Evolutionary conservation across 225 moss, liverwort and hornwort genomes (phyloP), one percentile per base, ranked within the genome.

Genomic region (Sphagnum contortum): DNA sequence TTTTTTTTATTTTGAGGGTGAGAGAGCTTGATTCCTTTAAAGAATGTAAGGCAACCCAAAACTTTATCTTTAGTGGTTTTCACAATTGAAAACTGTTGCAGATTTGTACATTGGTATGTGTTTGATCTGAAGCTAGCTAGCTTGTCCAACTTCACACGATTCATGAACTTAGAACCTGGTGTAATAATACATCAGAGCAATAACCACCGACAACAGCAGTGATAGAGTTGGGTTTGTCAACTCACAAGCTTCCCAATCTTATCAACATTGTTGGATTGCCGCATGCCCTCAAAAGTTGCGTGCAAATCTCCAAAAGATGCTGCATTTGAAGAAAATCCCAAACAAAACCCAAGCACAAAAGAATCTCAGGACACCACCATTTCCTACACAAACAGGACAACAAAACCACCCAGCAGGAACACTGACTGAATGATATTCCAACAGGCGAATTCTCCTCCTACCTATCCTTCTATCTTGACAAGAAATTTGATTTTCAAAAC

Each of bases 231-330:
- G 52, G 6, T 52, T 9, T 52, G 52, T 9, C 2, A 29, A 61
- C 61, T 61, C 61, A 61, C 61, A 60, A 61, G 60, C 61, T 72
- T 76, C 11, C 67, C 64, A 50, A 76, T 66, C 64, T 73, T 76
- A 66, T 70, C 54, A 63, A 53, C 70, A 69, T 76, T 67, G 29
- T 64, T 64, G 57, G 66, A 13, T 70, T 67, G 79, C 67, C 70
- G 66, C 56, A 73, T 75, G 57, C 79, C 72, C 45, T 80, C 79
- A 53, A 73, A 75, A 13, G 67, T 12, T 3, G 69, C 12, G 65
- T 64, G 73, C 67, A 73, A 57, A 53, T 67, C 61, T 11, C 73
- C 67, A 64, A 73, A 65, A 45, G 64, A 72, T 54, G 67, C 79
- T 80, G 79, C 61, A 57, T 6, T 47, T 52, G 9, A 6, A 5